Percentiles rank a stretch among this genome's conserved stretches.
Conservation (phyloP, 2,329 filamentous ascomycete species). For the Peltaster fructicola region DNA sequence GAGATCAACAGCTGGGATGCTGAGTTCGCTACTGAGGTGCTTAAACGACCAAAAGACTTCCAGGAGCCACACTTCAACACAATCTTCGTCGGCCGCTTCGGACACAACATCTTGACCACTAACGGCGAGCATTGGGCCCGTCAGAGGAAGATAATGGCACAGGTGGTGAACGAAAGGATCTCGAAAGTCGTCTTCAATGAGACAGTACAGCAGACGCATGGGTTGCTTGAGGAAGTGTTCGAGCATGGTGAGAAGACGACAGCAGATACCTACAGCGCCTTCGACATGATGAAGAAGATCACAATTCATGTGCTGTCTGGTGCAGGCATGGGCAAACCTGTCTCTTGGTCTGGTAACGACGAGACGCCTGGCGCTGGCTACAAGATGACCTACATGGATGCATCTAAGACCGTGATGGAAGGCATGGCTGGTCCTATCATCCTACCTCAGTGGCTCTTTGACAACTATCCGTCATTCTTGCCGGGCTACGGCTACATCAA, state of each 20-base stretch:
- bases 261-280: conserved; percentile 10
- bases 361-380: conserved; percentile 12
- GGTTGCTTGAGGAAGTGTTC: conserved; percentile 12
- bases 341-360: conserved; percentile 11
- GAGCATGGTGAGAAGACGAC: conserved; percentile 1
- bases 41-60: conserved; percentile 10
- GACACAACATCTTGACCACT: conserved; percentile 11
- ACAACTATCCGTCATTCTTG: conserved; percentile 9
- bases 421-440: conserved; percentile 11
- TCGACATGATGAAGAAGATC: conserved; percentile 19
- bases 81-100: conserved; percentile 12
- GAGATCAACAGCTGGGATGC: conserved; percentile 13
- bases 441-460: conserved; percentile 12
- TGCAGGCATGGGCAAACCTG: conserved; percentile 15
- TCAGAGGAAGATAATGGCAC: conserved; percentile 17
- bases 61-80: conserved; percentile 7
- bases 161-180: conserved; percentile 18
- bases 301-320: conserved; percentile 18
- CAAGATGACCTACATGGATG: conserved; percentile 17
- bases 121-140: conserved; percentile 14
- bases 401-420: conserved; percentile 10
- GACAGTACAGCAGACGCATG: conserved; percentile 12
- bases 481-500: conserved; percentile 9
- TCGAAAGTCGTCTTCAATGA: conserved; percentile 17
- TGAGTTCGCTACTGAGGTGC: conserved; percentile 9